These are phyloP conservation scores for Rutstroemia sp. DNA, from an alignment of 2,329 filamentous ascomycete genomes.

Conservation along the genomic window DNA sequence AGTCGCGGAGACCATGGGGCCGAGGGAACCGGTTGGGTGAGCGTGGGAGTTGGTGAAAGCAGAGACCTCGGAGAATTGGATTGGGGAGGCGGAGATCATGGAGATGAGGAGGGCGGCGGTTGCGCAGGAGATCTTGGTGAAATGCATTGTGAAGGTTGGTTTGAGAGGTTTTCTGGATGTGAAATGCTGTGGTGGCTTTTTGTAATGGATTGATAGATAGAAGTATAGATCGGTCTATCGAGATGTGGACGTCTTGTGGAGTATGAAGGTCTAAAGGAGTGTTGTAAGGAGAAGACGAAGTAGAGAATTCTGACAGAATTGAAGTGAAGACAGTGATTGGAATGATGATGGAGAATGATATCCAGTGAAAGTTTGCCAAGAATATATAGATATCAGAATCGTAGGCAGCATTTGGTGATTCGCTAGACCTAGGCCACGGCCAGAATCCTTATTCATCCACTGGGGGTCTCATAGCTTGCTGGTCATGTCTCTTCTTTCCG, in stretches of 20 bases:
- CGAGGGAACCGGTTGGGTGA: too few species aligned
- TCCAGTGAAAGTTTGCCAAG: background rate
- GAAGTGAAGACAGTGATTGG: background rate
- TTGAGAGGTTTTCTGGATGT: too few species aligned
- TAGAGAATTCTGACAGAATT: background rate
- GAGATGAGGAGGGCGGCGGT: constrained; percentile 1
- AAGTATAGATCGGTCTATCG: background rate
- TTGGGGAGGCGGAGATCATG: constrained; percentile 1
- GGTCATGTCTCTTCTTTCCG: too few species aligned
- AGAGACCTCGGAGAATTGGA: background rate
- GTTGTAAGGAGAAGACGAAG: background rate
- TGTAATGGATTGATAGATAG: background rate
- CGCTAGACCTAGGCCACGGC: too few species aligned
- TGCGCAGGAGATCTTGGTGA: background rate
- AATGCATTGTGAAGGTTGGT: background rate
- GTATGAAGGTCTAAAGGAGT: background rate
- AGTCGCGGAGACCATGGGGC: too few species aligned
- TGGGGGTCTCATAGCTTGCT: too few species aligned
- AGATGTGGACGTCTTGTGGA: too few species aligned
- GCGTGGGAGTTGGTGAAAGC: too few species aligned
- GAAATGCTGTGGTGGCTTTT: too few species aligned
- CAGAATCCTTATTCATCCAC: too few species aligned
- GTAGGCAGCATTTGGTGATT: too few species aligned
- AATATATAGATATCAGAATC: background rate
- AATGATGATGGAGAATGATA: background rate